Evolutionary conservation across 345 rosid genomes (phyloP), one percentile per base, ranked within the genome.

Genomic region (Populus ilicifolia): DNA sequence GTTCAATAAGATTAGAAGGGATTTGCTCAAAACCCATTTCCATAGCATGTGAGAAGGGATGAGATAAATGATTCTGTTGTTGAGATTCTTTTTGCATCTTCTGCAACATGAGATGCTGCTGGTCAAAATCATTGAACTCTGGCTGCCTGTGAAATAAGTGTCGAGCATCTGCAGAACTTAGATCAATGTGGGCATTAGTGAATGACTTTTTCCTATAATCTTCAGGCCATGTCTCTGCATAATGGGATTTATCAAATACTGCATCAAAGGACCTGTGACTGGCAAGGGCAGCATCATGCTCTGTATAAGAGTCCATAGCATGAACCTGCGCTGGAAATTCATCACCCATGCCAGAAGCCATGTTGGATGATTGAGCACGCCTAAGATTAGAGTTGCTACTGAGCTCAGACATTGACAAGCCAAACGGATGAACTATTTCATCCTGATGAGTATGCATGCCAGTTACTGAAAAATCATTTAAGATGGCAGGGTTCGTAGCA

Each of bases 331-430:
- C 50, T 46, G 50, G 16, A 46, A 46, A 46, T 46, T 46, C 50
- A 46, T 79, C 79, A 73, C 81, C 73, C 6, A 84, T 74, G 69
- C 67, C 78, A 50, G 85, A 71, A 48, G 81, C 56, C 70, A 75
- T 54, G 79, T 83, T 78, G 36, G 90, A 82, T 73, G 84, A 85
- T 20, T 71, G 84, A 52, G 76, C 54, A 67, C 7, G 83, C 68
- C 85, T 81, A 73, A 70, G 67, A 79, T 78, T 76, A 75, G 89
- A 83, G 73, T 78, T 59, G 50, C 83, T 83, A 75, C 80, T 85
- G 65, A 88, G 86, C 81, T 91, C 89, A 43, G 96, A 89, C 92
- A 85, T 84, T 85, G 87, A 75, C 72, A 88, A 82, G 74, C 92
- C 90, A 84, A 89, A 89, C 11, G 89, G 93, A 78, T 88, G 92